Conservation (phyloP, 306 rosid genomes). For the Corylus heterophylla region DNA sequence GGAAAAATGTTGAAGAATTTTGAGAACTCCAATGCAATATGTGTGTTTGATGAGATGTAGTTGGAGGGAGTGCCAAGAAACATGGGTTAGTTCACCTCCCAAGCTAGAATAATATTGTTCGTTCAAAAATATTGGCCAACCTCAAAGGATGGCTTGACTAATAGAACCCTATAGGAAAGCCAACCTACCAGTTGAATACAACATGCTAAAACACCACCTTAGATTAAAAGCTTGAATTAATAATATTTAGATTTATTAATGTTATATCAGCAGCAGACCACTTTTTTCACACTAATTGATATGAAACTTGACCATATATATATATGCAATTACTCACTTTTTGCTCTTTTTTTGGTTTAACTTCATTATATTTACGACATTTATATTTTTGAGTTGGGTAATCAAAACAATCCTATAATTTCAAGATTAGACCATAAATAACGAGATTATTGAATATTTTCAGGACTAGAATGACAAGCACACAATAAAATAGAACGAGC, state of each 20-base stretch:
- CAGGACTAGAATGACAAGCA: not conserved
- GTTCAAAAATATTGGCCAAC: not conserved
- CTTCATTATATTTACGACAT: too few relatives aligned
- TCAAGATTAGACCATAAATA: not conserved
- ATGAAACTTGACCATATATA: too few relatives aligned
- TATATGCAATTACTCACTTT: too few relatives aligned
- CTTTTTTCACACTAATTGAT: too few relatives aligned
- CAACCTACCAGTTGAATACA: not conserved
- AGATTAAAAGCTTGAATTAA: too few relatives aligned
- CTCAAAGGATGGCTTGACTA: not conserved
- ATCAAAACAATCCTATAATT: too few relatives aligned
- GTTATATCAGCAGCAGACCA: too few relatives aligned
- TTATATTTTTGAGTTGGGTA: too few relatives aligned
- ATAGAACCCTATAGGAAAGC: not conserved
- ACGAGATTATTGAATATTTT: not conserved
- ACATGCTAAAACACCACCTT: too few relatives aligned
- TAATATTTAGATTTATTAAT: too few relatives aligned
- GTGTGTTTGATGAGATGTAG: slow-evolving; percentile 25
- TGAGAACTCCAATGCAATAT: not conserved
- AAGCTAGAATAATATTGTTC: not conserved
- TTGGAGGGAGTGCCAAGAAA: slow-evolving; percentile 6
- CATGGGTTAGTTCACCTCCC: slow-evolving; percentile 12
- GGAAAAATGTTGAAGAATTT: not conserved
- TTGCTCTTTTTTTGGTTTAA: too few relatives aligned
- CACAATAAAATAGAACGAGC: not conserved